These are phyloP conservation scores for Hura crepitans DNA, from an alignment of 441 rosid genomes.

Conservation along the genomic window DNA sequence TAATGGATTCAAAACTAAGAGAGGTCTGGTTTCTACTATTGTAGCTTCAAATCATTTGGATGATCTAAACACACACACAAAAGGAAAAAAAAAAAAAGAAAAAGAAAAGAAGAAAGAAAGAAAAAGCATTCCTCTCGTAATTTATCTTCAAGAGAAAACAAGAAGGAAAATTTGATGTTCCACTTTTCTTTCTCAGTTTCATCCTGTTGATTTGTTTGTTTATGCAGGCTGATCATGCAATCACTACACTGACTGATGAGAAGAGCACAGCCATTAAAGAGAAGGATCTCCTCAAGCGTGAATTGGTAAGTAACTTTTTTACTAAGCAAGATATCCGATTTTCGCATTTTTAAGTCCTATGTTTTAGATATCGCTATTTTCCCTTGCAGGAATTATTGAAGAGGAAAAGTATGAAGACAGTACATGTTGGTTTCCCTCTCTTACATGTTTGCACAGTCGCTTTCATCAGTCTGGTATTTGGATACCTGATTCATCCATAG, in stretches of 20 bases:
- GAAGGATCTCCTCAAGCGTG: conserved; percentile 36
- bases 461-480: conserved; percentile 32
- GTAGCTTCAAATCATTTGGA: background rate
- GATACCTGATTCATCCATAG: conserved; percentile 36
- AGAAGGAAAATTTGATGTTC: background rate
- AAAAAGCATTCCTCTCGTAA: background rate
- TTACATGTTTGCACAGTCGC: conserved; percentile 43
- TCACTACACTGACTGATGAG: conserved; percentile 38
- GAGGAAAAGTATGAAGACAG: conserved; percentile 27
- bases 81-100: too few species aligned
- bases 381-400: conserved; percentile 35
- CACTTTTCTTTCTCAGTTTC: background rate
- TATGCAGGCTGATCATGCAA: conserved; percentile 45
- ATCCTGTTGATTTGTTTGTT: background rate
- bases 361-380: background rate
- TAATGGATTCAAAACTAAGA: conserved; percentile 31
- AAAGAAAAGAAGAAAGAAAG: too few species aligned
- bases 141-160: background rate
- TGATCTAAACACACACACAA: too few species aligned
- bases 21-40: conserved; percentile 28
- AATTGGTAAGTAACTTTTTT: conserved; percentile 34
- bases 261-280: conserved; percentile 29
- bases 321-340: background rate
- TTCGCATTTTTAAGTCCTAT: too few species aligned
- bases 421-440: conserved; percentile 45